phyloP scores from a whole-genome alignment of 441 rosid genomes.

The Iberis amara region DNA sequence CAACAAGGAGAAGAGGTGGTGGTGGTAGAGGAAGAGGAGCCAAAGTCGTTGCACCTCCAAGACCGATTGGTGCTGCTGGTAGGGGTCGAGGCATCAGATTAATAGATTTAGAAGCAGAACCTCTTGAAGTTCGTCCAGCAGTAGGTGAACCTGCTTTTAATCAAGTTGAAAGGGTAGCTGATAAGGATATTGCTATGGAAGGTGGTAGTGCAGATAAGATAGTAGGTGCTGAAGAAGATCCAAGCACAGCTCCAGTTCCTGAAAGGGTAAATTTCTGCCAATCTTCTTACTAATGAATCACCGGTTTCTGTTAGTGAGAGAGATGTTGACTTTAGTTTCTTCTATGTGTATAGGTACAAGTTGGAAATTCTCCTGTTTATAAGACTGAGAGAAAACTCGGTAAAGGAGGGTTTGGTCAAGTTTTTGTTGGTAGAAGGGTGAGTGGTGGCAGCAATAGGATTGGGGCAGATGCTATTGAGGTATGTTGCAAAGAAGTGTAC shows the following conservation, averaged over 20 bases:
- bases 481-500: conserved; percentile 18
- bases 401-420: conserved; percentile 98
- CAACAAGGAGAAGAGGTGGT: conserved; percentile 81
- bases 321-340: conserved; percentile 17
- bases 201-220: conserved; percentile 73
- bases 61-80: conserved; percentile 66
- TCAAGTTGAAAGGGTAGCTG: conserved; percentile 68
- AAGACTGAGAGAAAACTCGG: conserved; percentile 86
- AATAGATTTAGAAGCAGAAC: conserved; percentile 78
- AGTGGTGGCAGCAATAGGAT: conserved; percentile 71
- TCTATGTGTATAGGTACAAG: conserved; percentile 49
- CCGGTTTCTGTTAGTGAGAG: conserved; percentile 7
- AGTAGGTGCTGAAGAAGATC: conserved; percentile 76
- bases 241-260: conserved; percentile 73
- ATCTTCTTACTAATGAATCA: conserved; percentile 17
- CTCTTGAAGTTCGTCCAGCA: conserved; percentile 61
- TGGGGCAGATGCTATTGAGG: conserved; percentile 95
- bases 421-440: conserved; percentile 84
- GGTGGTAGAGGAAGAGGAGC: conserved; percentile 94
- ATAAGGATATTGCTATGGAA: conserved; percentile 70
- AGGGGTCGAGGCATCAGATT: conserved; percentile 85
- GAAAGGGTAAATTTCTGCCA: conserved; percentile 54
- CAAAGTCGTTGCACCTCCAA: conserved; percentile 53
- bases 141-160: conserved; percentile 63
- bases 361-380: conserved; percentile 81